Percentiles rank a stretch among this genome's conserved stretches.
phyloP scores from a whole-genome alignment of 805 yeast species.

The Cyberlindnera bimundalis region DNA sequence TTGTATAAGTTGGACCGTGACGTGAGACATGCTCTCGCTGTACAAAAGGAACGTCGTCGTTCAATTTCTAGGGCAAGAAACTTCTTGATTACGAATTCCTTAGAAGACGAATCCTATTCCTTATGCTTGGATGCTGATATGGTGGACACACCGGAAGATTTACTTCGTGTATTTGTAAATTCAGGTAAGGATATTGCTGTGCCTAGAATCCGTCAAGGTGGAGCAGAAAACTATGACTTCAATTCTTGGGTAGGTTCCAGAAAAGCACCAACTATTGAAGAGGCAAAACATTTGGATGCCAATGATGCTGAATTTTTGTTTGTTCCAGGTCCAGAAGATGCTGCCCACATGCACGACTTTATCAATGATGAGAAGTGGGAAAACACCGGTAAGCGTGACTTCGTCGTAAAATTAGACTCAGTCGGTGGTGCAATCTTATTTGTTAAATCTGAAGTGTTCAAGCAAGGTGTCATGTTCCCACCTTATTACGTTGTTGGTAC shows the following conservation, averaged over 20 bases:
- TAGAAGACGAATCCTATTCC: constrained; percentile 28
- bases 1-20: constrained; percentile 16
- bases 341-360: constrained; percentile 23
- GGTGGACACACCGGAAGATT: constrained; percentile 23
- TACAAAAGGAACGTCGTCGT: constrained; percentile 29
- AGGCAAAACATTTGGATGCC: constrained; percentile 12
- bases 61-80: constrained; percentile 29
- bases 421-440: constrained; percentile 53
- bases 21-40: constrained; percentile 13
- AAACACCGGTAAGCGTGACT: constrained; percentile 9
- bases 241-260: constrained; percentile 36
- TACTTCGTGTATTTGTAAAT: constrained; percentile 24
- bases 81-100: constrained; percentile 25
- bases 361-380: constrained; percentile 8
- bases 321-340: constrained; percentile 27
- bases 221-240: constrained; percentile 31
- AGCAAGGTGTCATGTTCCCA: constrained; percentile 46
- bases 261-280: constrained; percentile 25
- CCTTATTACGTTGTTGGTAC: constrained; percentile 43
- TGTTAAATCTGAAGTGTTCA: constrained; percentile 39
- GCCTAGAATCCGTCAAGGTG: constrained; percentile 30
- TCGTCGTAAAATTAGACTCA: constrained; percentile 37
- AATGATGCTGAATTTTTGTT: constrained; percentile 23
- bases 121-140: constrained; percentile 34
- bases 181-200: constrained; percentile 31